Base-by-base conservation (phyloP, 2,329 filamentous ascomycete species). In the Cordyceps farinosa region DNA sequence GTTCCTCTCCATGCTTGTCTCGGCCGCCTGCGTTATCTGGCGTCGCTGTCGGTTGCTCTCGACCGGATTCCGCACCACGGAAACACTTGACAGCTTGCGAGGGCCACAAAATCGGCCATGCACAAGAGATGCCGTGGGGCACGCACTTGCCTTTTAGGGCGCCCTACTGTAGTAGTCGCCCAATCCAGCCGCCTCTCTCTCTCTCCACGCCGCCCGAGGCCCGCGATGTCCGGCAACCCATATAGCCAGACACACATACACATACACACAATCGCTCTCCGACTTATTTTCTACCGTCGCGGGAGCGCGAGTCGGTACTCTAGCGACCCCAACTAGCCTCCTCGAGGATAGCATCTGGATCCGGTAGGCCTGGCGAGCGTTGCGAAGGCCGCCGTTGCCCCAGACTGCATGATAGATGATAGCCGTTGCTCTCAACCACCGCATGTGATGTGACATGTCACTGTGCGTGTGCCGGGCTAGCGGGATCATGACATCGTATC, bases 111-210 rank as follows among this genome's bases (percentile, higher is more conserved):
- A 52, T 60, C 57, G 57, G 32, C 36, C 47, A 50, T 51, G 27
- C 47, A 52, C 47, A 42, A 60, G 57, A 52, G 57, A 60, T 60
- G 36, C 8, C 57, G 57, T 60, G 57, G 57, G 57, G 57, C 32
- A 22, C 29, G n/a, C 48, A 6, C 29, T 60, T 42, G 27, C 47
- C 47, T 17, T 60, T 60, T 52, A 42, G 57, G 47, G 45, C 57
- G 29, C 32, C 30, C 22, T 22, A 22, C 22, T 22, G 22, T 22
- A 22, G 22, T 48, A 22, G 44, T 48, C 17, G 45, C 53, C 32
- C 29, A 56, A 56, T 45, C 29, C 27, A 56, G 38, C 36, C 42
- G 3, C 15, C n/a, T 38, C 36, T 22, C 9, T 22, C 38, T 9
- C n/a, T 30, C 15, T 45, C 42, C 34, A 32, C 44, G 56, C 56